Base-by-base conservation (phyloP, 73 alveolate species). In the Paramecium biaurelia region DNA sequence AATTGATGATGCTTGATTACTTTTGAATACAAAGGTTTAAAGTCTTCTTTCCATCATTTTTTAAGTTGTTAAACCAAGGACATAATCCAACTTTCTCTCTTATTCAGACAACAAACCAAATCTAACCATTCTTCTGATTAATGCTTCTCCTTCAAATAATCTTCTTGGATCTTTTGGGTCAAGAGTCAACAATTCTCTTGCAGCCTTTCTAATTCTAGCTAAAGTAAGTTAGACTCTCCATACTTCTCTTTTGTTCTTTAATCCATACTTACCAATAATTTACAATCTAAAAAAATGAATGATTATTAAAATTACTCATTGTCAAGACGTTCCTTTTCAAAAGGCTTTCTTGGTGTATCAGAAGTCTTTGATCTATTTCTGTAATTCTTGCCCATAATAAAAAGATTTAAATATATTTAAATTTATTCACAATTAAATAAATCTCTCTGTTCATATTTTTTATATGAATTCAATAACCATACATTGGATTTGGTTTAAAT, bases 191-290 rank as follows among this genome's bases (percentile, higher is more conserved):
- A 98, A 96, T 53, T 96, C 98, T 92, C 99, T 96, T 47, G 99
- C 99, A 30, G 99, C 99, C 92, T 98, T 97, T 93, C 99, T 97
- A 95, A 98, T 96, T 96, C 98, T 97, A 86, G 99, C 99, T 82
- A 98, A 95, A 34, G 97, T 93, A 42, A 94, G 93, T 95, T 96
- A 96, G 74, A 97, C 99, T 93, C 99, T 97, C 98, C 98, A 96
- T 92, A 97, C 99, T 93, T 98, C 99, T 95, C 99, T 98, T 97
- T 98, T 98, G 98, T 97, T 97, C 97, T 96, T 97, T 93, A 98
- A 93, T 92, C 99, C 99, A 92, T 96, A 98, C 90, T 95, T 97
- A 56, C 99, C 99, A 92, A 98, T 92, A 94, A 98, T 93, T 94
- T 95, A 92, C 95, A 98, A 70, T 93, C 94, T 89, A 34, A 89